Conservation (phyloP, 441 rosid species). For the Melastoma candidum region DNA sequence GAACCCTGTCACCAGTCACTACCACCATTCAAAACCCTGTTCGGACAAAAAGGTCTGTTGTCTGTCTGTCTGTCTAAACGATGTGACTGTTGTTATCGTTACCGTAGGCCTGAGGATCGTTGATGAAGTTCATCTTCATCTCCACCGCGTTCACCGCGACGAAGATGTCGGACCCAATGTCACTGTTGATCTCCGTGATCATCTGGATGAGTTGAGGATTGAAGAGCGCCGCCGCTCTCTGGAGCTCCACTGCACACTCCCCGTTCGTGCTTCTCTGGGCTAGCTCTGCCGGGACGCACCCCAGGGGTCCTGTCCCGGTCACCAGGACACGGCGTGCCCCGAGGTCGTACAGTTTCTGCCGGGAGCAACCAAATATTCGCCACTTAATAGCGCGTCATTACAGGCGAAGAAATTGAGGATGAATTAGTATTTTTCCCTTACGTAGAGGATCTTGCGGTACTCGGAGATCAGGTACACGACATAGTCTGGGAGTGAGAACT, state of each 20-base stretch:
- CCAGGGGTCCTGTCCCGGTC: constrained; percentile 42
- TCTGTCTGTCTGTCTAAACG: no score
- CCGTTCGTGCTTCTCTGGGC: constrained; percentile 9
- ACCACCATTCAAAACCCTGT: no score
- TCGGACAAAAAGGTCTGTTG: no score
- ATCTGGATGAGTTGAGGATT: constrained; percentile 11
- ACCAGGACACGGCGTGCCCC: constrained; percentile 45
- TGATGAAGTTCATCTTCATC: constrained; percentile 12
- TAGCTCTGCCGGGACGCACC: constrained; percentile 27
- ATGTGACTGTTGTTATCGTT: not conserved
- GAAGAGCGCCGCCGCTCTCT: not conserved
- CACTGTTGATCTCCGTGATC: constrained; percentile 3
- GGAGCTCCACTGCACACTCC: constrained; percentile 4
- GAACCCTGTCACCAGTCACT: constrained; percentile 18
- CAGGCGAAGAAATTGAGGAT: not conserved
- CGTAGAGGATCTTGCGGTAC: constrained; percentile 11
- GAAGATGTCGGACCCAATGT: constrained; percentile 1
- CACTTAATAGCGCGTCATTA: no score
- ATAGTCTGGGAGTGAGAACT: not conserved
- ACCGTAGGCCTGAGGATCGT: constrained; percentile 12
- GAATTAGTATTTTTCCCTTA: not conserved
- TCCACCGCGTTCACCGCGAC: constrained; percentile 5
- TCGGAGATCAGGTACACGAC: constrained; percentile 7
- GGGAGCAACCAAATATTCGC: no score
- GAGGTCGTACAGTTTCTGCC: constrained; percentile 28